These are phyloP conservation scores for Coniochaeta pulveracea DNA, from an alignment of 2,329 filamentous ascomycete genomes.

Conservation along the genomic window DNA sequence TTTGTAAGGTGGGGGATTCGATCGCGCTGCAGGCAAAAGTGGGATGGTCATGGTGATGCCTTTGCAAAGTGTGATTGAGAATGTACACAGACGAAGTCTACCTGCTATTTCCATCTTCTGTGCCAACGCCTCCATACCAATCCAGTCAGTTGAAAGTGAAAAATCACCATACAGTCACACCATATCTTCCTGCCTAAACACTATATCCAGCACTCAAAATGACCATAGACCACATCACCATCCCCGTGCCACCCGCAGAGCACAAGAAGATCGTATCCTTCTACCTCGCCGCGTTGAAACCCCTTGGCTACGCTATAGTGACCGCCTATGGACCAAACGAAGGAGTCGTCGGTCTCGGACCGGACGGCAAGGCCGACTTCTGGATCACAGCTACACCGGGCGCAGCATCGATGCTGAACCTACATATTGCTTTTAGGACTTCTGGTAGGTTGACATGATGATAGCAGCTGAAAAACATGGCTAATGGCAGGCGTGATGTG, in stretches of 20 bases:
- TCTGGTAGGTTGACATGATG: background rate
- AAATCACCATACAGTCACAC: no score
- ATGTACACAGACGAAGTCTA: no score
- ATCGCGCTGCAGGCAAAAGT: no score
- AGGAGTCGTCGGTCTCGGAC: constrained; percentile 16
- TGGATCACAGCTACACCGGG: constrained; percentile 12
- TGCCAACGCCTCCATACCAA: no score
- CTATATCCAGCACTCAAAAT: constrained; percentile 15
- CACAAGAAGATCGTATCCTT: constrained; percentile 18
- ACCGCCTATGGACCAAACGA: constrained; percentile 14
- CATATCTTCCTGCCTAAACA: no score
- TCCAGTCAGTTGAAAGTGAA: no score
- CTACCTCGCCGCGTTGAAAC: constrained; percentile 22
- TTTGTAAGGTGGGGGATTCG: no score
- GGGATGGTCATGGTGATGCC: no score
- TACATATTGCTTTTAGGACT: background rate
- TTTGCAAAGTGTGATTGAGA: no score
- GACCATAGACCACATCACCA: constrained; percentile 23
- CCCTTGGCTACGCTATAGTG: constrained; percentile 22
- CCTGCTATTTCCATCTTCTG: no score
- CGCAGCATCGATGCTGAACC: constrained; percentile 12
- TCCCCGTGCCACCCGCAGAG: constrained; percentile 17
- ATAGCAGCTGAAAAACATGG: background rate
- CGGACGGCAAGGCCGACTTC: constrained; percentile 18
- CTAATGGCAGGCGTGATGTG: background rate